Conservation (phyloP, 106 monocot genomes). For the Acanthochlamys bracteata region DNA sequence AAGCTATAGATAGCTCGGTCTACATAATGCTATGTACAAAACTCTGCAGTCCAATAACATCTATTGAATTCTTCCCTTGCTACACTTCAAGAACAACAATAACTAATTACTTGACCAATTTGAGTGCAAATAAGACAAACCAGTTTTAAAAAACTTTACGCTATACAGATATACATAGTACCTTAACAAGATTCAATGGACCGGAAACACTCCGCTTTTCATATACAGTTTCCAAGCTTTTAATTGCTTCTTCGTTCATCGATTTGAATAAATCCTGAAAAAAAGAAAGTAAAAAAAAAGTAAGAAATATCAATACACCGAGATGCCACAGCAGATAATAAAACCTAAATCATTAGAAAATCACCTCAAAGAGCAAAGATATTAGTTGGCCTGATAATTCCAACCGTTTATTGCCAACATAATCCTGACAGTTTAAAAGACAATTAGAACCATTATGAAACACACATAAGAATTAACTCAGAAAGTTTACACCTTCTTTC, state of each 20-base stretch:
- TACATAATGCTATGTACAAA: too few species aligned
- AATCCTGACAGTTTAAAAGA: constrained; percentile 45
- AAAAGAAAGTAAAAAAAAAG: constrained; percentile 1
- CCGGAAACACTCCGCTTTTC: constrained; percentile 37
- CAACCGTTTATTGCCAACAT: constrained; percentile 95
- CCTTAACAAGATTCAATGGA: constrained; percentile 41
- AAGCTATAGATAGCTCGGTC: too few species aligned
- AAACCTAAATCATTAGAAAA: not conserved
- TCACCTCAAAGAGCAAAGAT: constrained; percentile 92
- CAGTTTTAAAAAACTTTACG: too few species aligned
- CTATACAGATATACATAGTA: constrained; percentile 10
- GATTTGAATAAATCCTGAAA: constrained; percentile 90
- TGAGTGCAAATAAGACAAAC: too few species aligned
- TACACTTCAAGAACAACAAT: too few species aligned
- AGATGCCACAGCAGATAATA: not conserved
- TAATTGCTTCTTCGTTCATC: constrained; percentile 50
- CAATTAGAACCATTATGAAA: not conserved
- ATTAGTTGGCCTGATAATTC: constrained; percentile 94
- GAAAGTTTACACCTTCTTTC: too few species aligned
- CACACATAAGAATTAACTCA: too few species aligned
- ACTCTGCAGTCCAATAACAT: too few species aligned
- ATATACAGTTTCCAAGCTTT: constrained; percentile 28
- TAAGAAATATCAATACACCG: not conserved
- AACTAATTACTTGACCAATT: too few species aligned
- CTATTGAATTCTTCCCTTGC: too few species aligned